Base-by-base conservation (phyloP, 441 rosid species). In the Rhodomyrtus psidioides region DNA sequence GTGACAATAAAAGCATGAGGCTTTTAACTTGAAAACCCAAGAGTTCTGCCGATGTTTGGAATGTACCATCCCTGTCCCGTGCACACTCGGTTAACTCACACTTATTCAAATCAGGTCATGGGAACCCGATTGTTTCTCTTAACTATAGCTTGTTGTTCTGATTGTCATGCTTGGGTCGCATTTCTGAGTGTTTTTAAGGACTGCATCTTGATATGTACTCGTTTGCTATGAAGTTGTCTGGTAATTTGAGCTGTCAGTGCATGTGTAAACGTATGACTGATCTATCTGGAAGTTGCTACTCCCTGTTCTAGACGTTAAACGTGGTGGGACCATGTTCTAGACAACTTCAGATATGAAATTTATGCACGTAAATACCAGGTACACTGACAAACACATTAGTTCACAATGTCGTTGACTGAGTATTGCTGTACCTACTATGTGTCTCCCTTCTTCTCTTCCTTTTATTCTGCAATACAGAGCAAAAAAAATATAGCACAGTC, bases 1-100 rank as follows among this genome's bases (percentile, higher is more conserved):
- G 98, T 96, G 87, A 96, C 99, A 55, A 92, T 96, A 90, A 92
- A 89, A 90, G 94, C 95, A 58, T 97, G 95, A 95, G 24, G 59
- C 19, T 82, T 26, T 82, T 42, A 28, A 6, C 17, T 74, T 34
- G 34, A 12, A n/a, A 42, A 74, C 51, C 9, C 51, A 23, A 74
- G 81, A 74, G 9, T 42, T 74, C 51, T 6, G 17, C 51, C 1
- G 8, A 74, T 12, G 81, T 39, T 74, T 74, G 81, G 81, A 74
- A 74, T 39, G 51, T 74, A 42, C 79, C 51, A 39, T 12, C 49
- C n/a, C 49, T 15, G 0, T 65, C 49, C 0, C 0, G 16, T 70
- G 2, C 2, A 9, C n/a, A 70, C 79, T 39, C 15, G 2, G 79
- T 70, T 70, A 70, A 34, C 49, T 70, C 2, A 15, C 79, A 12